Evolutionary conservation across 768 basidiomycete species (phyloP).

Genomic region (Krasilnikovozyma curviuscula): DNA sequence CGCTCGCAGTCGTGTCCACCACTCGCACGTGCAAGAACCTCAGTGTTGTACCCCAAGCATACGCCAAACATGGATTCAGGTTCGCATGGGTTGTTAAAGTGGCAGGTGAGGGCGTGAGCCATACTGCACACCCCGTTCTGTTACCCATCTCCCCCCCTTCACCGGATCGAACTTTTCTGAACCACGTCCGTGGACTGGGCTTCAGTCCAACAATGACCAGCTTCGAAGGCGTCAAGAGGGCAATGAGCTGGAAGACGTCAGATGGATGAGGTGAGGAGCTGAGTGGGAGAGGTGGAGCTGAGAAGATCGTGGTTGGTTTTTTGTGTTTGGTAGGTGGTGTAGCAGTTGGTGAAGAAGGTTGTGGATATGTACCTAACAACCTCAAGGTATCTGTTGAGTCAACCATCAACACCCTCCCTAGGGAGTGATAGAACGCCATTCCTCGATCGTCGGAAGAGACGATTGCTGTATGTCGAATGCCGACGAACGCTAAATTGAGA

Average conservation of each 20-base stretch:
- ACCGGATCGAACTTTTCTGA: conserved; percentile 19
- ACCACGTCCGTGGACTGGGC: conserved; percentile 83
- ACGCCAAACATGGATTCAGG: conserved; percentile 29
- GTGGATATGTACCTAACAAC: conserved; percentile 77
- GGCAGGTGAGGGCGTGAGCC: too few relatives aligned
- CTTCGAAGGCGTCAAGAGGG: conserved; percentile 73
- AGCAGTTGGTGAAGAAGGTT: conserved; percentile 22
- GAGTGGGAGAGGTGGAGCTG: conserved; percentile 62
- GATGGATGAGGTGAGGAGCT: conserved; percentile 54
- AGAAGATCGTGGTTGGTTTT: conserved; percentile 41
- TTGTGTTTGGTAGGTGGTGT: conserved; percentile 15
- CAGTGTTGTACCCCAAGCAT: background rate
- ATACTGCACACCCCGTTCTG: conserved; percentile 17
- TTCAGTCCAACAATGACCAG: conserved; percentile 82
- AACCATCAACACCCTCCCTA: conserved; percentile 84
- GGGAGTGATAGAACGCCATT: conserved; percentile 80
- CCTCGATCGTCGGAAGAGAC: conserved; percentile 78
- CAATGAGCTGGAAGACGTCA: conserved; percentile 59
- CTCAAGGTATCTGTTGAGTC: conserved; percentile 86
- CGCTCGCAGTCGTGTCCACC: too few relatives aligned
- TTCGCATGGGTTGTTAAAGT: too few relatives aligned
- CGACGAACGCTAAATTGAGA: conserved; percentile 59
- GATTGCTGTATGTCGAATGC: conserved; percentile 77
- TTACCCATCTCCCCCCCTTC: conserved; percentile 13
- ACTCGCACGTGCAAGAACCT: background rate